phyloP scores from a whole-genome alignment of 352 stramenopile genomes.

The Globisporangium echinulatum region DNA sequence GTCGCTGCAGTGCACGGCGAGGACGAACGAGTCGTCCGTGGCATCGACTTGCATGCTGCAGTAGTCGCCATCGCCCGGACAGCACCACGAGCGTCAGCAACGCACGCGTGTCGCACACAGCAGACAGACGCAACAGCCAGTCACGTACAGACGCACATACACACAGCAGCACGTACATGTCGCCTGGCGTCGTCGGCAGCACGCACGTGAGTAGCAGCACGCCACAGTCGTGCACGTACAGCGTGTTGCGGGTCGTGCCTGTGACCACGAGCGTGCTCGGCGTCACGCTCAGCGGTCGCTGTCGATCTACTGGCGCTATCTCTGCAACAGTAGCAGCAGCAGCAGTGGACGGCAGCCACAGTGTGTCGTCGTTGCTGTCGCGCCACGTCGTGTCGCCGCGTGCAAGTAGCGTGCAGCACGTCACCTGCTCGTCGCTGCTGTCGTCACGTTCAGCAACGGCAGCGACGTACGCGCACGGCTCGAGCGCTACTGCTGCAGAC shows the following conservation, averaged over 20 bases:
- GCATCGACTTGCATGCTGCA: constrained; percentile 5
- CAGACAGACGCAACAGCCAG: constrained; percentile 1
- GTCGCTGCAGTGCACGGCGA: constrained; percentile 42
- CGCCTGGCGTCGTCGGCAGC: constrained; percentile 22
- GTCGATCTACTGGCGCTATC: no score
- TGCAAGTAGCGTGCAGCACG: constrained; percentile 4
- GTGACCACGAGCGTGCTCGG: constrained; percentile 29
- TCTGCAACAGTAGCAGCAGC: not conserved
- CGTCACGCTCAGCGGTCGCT: constrained; percentile 10
- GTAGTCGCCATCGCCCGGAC: no score
- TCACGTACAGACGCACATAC: not conserved
- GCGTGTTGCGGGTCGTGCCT: constrained; percentile 34
- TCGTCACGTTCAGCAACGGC: not conserved
- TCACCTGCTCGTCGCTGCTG: constrained; percentile 6
- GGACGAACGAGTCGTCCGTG: constrained; percentile 1
- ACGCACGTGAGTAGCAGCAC: constrained; percentile 39
- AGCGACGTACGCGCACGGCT: constrained; percentile 9
- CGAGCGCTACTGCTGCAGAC: not conserved
- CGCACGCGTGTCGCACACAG: not conserved
- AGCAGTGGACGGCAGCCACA: constrained; percentile 1
- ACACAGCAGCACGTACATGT: constrained; percentile 32
- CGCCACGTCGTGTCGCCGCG: not conserved
- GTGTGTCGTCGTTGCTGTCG: not conserved
- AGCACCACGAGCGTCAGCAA: not conserved
- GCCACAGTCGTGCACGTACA: constrained; percentile 42